Conservation (phyloP, 768 basidiomycete species). For the Termitomyces sp. region DNA sequence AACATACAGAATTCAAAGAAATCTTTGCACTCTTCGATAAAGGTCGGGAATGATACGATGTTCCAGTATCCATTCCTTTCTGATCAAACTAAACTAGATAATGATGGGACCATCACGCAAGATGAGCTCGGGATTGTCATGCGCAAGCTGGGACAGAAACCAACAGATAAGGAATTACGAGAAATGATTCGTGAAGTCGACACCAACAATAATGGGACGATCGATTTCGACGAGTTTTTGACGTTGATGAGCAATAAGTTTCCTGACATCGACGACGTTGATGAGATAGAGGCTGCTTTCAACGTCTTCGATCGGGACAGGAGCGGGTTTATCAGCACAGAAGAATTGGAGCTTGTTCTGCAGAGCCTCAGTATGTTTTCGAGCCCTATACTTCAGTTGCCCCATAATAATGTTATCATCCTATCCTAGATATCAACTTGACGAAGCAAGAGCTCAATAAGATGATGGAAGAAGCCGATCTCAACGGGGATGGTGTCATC, state of each 20-base stretch:
- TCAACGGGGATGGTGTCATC: constrained; percentile 82
- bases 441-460: constrained; percentile 76
- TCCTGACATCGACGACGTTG: constrained; percentile 36
- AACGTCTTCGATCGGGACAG: constrained; percentile 92
- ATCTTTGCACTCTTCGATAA: constrained; percentile 23
- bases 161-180: constrained; percentile 45
- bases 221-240: constrained; percentile 47
- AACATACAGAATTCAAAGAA: constrained; percentile 18
- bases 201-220: constrained; percentile 39
- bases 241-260: constrained; percentile 43
- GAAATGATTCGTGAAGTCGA: constrained; percentile 51
- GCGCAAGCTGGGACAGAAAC: constrained; percentile 46
- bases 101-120: constrained; percentile 48
- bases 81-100: constrained; percentile 26
- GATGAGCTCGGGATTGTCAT: constrained; percentile 47
- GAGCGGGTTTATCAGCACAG: constrained; percentile 85
- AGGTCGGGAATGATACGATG: constrained; percentile 18
- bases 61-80: background rate
- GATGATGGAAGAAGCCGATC: constrained; percentile 92
- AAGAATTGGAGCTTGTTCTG: constrained; percentile 93
- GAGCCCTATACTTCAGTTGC: background rate
- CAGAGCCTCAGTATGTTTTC: constrained; percentile 72
- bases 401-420: background rate
- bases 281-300: constrained; percentile 47
- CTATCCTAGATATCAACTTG: constrained; percentile 51